These are phyloP conservation scores for Hypoxylon sp. DNA, from an alignment of 2,329 filamentous ascomycete species.

Conservation along the genomic window DNA sequence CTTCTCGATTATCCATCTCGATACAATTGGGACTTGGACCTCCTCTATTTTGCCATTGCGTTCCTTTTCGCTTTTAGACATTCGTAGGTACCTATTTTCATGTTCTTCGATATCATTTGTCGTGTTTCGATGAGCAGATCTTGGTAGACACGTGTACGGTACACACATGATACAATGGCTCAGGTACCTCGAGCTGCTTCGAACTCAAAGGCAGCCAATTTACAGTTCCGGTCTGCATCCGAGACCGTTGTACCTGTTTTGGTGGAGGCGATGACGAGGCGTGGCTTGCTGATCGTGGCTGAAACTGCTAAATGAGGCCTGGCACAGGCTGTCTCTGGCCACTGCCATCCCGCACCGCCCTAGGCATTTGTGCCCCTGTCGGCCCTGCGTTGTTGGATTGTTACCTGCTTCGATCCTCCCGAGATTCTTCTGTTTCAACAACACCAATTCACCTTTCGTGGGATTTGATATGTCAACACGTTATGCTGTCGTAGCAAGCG, in stretches of 20 bases:
- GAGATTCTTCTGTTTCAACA: conserved; percentile 20
- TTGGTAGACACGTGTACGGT: conserved; percentile 20
- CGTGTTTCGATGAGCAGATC: conserved; percentile 1
- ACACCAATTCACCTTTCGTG: neutral
- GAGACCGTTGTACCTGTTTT: conserved; percentile 24
- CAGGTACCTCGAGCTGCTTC: neutral
- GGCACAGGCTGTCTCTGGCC: conserved; percentile 11
- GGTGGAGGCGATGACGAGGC: conserved; percentile 46
- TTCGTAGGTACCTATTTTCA: neutral
- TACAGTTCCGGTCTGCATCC: conserved; percentile 34
- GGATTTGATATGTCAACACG: conserved; percentile 1
- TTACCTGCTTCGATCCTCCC: conserved; percentile 24
- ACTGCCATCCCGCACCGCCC: conserved; percentile 16
- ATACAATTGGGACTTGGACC: conserved; percentile 12
- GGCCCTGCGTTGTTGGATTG: conserved; percentile 14
- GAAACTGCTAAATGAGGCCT: conserved; percentile 31
- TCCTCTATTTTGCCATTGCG: conserved; percentile 9
- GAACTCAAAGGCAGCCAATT: conserved; percentile 18
- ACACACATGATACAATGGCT: neutral
- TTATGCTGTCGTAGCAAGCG: conserved; percentile 2
- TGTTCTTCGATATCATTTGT: neutral
- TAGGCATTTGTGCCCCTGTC: conserved; percentile 16
- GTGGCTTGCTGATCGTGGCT: conserved; percentile 44
- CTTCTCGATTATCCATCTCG: conserved; percentile 13
- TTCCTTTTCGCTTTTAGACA: neutral